phyloP scores from a whole-genome alignment of 2,329 filamentous ascomycete species.

The Calonectria naviculata region DNA sequence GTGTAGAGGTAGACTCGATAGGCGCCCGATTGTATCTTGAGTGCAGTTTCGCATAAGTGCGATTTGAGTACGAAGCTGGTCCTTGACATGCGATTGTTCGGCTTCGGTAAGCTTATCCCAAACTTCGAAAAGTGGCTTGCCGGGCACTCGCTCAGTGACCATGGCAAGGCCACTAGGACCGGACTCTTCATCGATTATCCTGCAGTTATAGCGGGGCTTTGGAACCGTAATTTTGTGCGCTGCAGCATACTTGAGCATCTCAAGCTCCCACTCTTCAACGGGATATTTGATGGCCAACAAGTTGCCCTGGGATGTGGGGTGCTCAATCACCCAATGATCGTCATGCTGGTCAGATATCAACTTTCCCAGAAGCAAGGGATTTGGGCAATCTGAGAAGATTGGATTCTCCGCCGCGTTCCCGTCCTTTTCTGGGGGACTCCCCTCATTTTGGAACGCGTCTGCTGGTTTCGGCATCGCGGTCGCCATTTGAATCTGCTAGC shows the following conservation, averaged over 20 bases:
- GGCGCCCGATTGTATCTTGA: not conserved
- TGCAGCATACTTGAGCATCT: not conserved
- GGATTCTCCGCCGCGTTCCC: too few species aligned
- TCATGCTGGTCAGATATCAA: not conserved
- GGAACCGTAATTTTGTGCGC: not conserved
- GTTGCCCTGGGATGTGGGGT: not conserved
- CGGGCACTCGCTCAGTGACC: not conserved
- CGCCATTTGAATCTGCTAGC: not conserved
- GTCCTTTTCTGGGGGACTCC: too few species aligned
- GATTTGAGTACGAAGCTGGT: not conserved
- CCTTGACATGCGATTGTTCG: not conserved
- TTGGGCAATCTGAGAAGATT: not conserved
- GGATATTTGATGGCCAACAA: not conserved
- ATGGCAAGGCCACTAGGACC: not conserved
- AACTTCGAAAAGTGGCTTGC: not conserved
- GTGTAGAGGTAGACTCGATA: not conserved
- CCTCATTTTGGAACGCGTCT: not conserved
- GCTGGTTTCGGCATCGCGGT: not conserved
- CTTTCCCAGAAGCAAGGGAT: not conserved
- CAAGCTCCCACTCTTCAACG: not conserved
- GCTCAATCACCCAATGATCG: not conserved
- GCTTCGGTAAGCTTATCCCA: not conserved
- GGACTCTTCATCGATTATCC: not conserved
- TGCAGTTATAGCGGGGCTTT: not conserved
- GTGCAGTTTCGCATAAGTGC: not conserved